Conservation (phyloP, 2,329 filamentous ascomycete genomes). For the Aspergillus novofumigatus region DNA sequence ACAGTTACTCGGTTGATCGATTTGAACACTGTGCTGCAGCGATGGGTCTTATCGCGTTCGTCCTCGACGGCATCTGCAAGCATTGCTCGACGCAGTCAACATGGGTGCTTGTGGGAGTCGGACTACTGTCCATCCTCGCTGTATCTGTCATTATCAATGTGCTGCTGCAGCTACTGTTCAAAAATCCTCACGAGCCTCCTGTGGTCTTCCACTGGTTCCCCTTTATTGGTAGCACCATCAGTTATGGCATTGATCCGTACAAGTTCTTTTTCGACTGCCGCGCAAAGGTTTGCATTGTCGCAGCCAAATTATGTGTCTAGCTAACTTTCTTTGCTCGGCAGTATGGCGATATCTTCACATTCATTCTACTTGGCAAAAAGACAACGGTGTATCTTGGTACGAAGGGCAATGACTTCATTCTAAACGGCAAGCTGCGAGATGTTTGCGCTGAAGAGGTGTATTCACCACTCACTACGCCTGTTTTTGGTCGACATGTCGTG, state of each 20-base stretch:
- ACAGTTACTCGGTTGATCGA: background rate
- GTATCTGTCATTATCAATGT: slow-evolving; percentile 72
- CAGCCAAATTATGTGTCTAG: background rate
- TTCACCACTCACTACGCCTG: slow-evolving; percentile 65
- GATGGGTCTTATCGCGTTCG: slow-evolving; percentile 51
- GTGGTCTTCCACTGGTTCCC: slow-evolving; percentile 63
- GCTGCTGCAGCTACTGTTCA: slow-evolving; percentile 71
- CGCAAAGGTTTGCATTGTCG: slow-evolving; percentile 59
- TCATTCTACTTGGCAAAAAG: slow-evolving; percentile 81
- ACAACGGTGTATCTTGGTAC: slow-evolving; percentile 81
- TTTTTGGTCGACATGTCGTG: slow-evolving; percentile 80
- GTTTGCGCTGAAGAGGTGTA: slow-evolving; percentile 90
- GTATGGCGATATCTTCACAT: slow-evolving; percentile 89
- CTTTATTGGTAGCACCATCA: slow-evolving; percentile 83
- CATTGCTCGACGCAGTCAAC: slow-evolving; percentile 45
- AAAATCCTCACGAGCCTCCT: slow-evolving; percentile 73
- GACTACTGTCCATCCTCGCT: slow-evolving; percentile 46
- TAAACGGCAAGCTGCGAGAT: slow-evolving; percentile 86
- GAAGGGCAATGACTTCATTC: slow-evolving; percentile 82
- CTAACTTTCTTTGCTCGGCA: slow-evolving; percentile 30
- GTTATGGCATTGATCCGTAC: slow-evolving; percentile 82
- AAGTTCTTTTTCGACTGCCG: slow-evolving; percentile 62
- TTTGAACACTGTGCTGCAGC: slow-evolving; percentile 6
- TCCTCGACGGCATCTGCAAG: slow-evolving; percentile 43
- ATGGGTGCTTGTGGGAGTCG: slow-evolving; percentile 44